Base-by-base conservation (phyloP, 2,329 filamentous ascomycete genomes). In the Graphium sp. region DNA sequence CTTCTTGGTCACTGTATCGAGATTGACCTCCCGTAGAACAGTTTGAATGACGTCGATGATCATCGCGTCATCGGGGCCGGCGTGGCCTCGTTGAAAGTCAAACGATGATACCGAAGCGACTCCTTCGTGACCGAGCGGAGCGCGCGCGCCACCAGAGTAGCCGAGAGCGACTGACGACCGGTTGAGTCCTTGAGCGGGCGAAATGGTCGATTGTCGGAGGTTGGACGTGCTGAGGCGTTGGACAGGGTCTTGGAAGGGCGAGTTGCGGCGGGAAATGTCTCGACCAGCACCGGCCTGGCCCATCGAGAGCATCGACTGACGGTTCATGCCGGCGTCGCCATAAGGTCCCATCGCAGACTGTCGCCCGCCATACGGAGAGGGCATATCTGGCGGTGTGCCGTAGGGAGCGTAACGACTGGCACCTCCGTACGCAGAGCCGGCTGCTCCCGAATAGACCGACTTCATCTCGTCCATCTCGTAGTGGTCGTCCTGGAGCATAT, bases 381-480 rank as follows among this genome's bases (percentile, higher is more conserved):
- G 80, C 67, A 89, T 82, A 53, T 79, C 87, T 3, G 75, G 52
- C 36, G 70, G 72, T 41, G 74, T 72, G 29, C 68, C 65, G 31
- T 83, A 84, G 10, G 81, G 83, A 19, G 22, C 27, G n/a, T n/a
- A n/a, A n/a, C n/a, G n/a, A n/a, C n/a, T n/a, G 7, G 28, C 30
- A 6, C 24, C 25, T 12, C 29, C 35, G 34, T 93, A 64, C 37
- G 95, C 76, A 2, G 85, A 94, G 6, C 83, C 83, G 65, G 50
- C 85, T 60, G 65, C 87, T 1, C 84, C 92, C 5, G 85, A 94
- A 60, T 95, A 95, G 34, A 91, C 75, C 1, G 84, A 93, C 49
- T 83, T 85, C 65, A 95, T 92, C 50, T 98, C 89, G 48, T 98
- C 91, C 77, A 95, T 85, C 54, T 98, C 89, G 44, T 84, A 92